Conservation (phyloP, 1,284 basidiomycete species). For the Leccinum solheimii region DNA sequence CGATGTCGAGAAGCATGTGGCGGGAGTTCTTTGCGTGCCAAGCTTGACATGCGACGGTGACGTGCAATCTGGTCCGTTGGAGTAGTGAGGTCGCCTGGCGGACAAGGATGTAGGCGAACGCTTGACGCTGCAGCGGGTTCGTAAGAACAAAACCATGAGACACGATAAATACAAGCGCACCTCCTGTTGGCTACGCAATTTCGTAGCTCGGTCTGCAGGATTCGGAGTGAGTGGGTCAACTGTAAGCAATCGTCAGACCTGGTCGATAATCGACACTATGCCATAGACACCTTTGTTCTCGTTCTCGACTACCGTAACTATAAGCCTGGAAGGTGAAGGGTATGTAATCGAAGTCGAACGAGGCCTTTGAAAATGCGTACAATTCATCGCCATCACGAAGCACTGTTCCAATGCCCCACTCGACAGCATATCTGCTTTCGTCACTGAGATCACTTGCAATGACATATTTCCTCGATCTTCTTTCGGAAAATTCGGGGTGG, state of each 20-base stretch:
- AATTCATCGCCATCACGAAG: conserved; percentile 93
- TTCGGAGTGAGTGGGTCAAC: conserved; percentile 79
- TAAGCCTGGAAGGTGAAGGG: conserved; percentile 45
- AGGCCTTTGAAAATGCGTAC: conserved; percentile 35
- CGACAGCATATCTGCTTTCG: conserved; percentile 88
- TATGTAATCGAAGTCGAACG: conserved; percentile 8
- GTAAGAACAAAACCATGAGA: conserved; percentile 9
- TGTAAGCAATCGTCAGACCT: conserved; percentile 30
- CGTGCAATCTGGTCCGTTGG: conserved; percentile 86
- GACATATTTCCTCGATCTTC: conserved; percentile 74
- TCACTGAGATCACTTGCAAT: conserved; percentile 94
- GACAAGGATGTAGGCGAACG: conserved; percentile 81
- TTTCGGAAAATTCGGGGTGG: conserved; percentile 60
- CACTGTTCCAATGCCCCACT: conserved; percentile 97
- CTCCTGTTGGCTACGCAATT: conserved; percentile 87
- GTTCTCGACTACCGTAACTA: conserved; percentile 92
- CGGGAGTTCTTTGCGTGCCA: conserved; percentile 94
- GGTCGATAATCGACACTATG: neutral
- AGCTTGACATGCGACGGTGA: conserved; percentile 89
- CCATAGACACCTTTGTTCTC: conserved; percentile 74
- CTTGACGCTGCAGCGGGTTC: conserved; percentile 68
- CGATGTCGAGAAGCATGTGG: conserved; percentile 91
- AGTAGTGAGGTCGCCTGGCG: conserved; percentile 88
- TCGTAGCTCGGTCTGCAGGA: conserved; percentile 69
- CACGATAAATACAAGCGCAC: conserved; percentile 41